phyloP scores from a whole-genome alignment of 371 early-diverging fungal species.

The Rhizopus sp. region DNA sequence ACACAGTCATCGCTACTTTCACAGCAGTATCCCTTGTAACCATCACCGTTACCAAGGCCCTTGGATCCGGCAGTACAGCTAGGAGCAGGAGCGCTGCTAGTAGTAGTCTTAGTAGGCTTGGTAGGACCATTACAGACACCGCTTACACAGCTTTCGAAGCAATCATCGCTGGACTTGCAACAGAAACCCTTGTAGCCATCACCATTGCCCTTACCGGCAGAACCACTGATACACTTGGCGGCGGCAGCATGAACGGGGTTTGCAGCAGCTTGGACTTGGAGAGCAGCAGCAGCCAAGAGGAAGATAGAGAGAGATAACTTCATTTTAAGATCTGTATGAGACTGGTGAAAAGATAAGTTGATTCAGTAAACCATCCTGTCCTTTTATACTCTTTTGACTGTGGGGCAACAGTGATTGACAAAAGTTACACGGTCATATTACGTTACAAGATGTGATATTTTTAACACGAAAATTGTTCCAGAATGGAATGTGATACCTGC shows the following conservation, averaged over 20 bases:
- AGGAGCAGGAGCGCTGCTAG: background rate
- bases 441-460: too few species aligned
- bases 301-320: slow-evolving; percentile 3
- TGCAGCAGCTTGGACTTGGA: slow-evolving; percentile 3
- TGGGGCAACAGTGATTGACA: background rate
- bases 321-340: background rate
- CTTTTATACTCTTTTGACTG: background rate
- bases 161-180: slow-evolving; percentile 12
- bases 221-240: slow-evolving; percentile 1
- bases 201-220: slow-evolving; percentile 8
- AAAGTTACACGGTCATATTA: background rate
- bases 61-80: slow-evolving; percentile 17
- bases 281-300: slow-evolving; percentile 3
- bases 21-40: slow-evolving; percentile 25
- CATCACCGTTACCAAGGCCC: slow-evolving; percentile 16
- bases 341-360: background rate
- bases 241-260: background rate
- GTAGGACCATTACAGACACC: slow-evolving; percentile 15
- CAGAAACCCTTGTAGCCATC: slow-evolving; percentile 18
- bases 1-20: slow-evolving; percentile 19
- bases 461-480: too few species aligned
- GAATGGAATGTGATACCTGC: too few species aligned
- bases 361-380: too few species aligned
- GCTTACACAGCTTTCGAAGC: slow-evolving; percentile 1
- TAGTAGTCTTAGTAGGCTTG: background rate